phyloP scores from a whole-genome alignment of 192 early-diverging fungal genomes.

The Glomus cerebriforme region DNA sequence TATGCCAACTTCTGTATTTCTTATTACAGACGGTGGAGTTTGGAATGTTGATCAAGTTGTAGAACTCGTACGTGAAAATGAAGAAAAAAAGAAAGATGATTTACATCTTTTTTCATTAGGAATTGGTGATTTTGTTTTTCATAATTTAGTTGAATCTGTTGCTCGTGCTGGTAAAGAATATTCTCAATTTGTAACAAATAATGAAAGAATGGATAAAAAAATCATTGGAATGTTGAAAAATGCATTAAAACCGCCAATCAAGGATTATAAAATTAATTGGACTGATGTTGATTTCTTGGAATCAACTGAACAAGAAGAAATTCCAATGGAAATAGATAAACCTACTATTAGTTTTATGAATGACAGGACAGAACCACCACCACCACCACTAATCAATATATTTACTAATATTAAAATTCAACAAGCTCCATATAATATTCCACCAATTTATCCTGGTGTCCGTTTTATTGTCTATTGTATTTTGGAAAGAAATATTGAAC shows the following conservation, averaged over 20 bases:
- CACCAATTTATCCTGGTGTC: slow-evolving; percentile 10
- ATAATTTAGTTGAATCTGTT: slow-evolving; percentile 52
- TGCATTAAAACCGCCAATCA: slow-evolving; percentile 44
- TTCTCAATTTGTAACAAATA: slow-evolving; percentile 46
- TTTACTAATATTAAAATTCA: neutral
- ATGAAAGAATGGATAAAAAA: slow-evolving; percentile 54
- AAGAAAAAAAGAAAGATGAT: slow-evolving; percentile 24
- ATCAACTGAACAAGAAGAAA: neutral
- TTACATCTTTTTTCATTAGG: slow-evolving; percentile 52
- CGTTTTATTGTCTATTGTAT: slow-evolving; percentile 19
- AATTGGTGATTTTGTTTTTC: slow-evolving; percentile 50
- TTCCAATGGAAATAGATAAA: neutral
- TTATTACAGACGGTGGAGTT: slow-evolving; percentile 54
- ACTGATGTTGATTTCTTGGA: neutral
- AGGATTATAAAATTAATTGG: slow-evolving; percentile 47
- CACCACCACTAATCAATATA: neutral
- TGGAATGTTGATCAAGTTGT: slow-evolving; percentile 47
- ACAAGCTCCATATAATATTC: slow-evolving; percentile 26
- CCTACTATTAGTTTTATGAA: slow-evolving; percentile 14
- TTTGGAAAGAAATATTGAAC: slow-evolving; percentile 3
- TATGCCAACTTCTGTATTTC: slow-evolving; percentile 45
- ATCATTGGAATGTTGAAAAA: slow-evolving; percentile 56
- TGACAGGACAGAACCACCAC: neutral
- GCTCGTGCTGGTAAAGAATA: slow-evolving; percentile 52
- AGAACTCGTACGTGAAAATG: slow-evolving; percentile 32